A percentile compares a stretch with the other conserved stretches of the same genome.
These are phyloP conservation scores for Hemerocallis citrina DNA, from an alignment of 106 monocot species.

Conservation along the genomic window DNA sequence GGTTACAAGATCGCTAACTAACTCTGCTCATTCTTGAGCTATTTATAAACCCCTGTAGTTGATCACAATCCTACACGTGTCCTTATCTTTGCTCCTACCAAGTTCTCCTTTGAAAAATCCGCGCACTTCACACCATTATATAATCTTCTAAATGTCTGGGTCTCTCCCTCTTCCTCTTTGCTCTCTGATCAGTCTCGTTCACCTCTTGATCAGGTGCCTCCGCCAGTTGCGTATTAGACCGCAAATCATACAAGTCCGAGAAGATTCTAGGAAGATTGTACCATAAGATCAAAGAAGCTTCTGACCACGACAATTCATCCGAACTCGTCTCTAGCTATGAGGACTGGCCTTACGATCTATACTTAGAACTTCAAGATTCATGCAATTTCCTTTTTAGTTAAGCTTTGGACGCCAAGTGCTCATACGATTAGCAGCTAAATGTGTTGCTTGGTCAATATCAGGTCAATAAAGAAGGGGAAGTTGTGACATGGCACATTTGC, in stretches of 20 bases:
- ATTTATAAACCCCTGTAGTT: too few species aligned
- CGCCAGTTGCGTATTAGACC: too few species aligned
- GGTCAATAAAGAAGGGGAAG: constrained; percentile 62
- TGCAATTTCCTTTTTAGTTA: constrained; percentile 30
- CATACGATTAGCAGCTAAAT: constrained; percentile 66
- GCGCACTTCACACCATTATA: too few species aligned
- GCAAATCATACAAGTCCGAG: constrained; percentile 58
- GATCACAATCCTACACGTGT: too few species aligned
- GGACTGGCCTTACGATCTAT: constrained; percentile 52
- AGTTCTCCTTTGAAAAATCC: too few species aligned
- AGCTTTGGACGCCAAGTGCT: constrained; percentile 64
- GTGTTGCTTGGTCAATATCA: constrained; percentile 61
- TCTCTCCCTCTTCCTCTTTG: too few species aligned
- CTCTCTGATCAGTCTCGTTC: too few species aligned
- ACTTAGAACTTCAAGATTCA: constrained; percentile 54
- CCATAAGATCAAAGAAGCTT: constrained; percentile 44
- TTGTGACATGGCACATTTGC: constrained; percentile 74
- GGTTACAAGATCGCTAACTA: too few species aligned
- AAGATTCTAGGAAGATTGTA: constrained; percentile 76
- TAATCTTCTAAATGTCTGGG: too few species aligned
- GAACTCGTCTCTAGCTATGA: constrained; percentile 16
- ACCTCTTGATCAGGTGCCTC: too few species aligned
- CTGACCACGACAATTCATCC: constrained; percentile 26
- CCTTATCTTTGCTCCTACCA: too few species aligned
- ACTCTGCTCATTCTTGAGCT: too few species aligned